Evolutionary conservation across 306 rosid genomes (phyloP).

Genomic region (Corylus avellana): DNA sequence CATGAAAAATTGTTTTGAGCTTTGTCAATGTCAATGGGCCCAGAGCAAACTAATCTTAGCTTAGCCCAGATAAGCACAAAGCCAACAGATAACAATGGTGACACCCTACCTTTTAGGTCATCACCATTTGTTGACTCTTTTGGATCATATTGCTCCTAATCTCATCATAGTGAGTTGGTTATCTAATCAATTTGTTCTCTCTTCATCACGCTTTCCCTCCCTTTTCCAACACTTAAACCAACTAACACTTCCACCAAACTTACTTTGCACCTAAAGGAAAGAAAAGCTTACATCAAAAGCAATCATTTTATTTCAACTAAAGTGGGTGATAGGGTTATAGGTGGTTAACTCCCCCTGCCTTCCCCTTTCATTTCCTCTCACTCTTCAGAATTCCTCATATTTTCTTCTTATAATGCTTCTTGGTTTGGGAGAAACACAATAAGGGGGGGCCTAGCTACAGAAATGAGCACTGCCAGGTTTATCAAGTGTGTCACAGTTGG

Average conservation of each 20-base stretch:
- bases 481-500: conserved; percentile 32
- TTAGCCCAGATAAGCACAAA: conserved; percentile 15
- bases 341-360: conserved; percentile 32
- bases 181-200: not conserved
- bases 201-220: conserved; percentile 14
- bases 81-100: not conserved
- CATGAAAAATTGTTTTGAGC: conserved; percentile 3
- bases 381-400: not conserved
- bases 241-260: conserved; percentile 30
- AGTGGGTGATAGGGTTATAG: conserved; percentile 41
- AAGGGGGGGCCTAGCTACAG: too few relatives aligned
- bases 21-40: conserved; percentile 28
- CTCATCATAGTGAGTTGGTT: conserved; percentile 20
- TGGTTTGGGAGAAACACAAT: not conserved
- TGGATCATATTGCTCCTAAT: not conserved
- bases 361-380: conserved; percentile 10
- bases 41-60: conserved; percentile 24
- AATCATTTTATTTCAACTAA: conserved; percentile 36
- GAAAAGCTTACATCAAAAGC: not conserved
- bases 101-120: not conserved
- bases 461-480: conserved; percentile 27
- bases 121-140: not conserved
- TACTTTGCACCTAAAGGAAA: conserved; percentile 23
- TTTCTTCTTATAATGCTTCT: not conserved
- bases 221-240: conserved; percentile 30